Conservation (phyloP, 2,329 filamentous ascomycete species). For the Talaromyces sp. region DNA sequence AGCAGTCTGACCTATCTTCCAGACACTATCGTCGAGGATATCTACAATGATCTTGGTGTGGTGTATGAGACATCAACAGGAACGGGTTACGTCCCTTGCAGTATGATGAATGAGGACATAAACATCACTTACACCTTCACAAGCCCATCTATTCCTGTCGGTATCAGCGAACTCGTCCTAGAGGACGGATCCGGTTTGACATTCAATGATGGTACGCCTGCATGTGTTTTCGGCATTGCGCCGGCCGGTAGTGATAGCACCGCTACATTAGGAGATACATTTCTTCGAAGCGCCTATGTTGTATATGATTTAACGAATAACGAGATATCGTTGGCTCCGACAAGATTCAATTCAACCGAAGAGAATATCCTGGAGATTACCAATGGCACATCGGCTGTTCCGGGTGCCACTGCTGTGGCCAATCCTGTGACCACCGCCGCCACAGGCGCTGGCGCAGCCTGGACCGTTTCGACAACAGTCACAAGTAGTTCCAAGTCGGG, state of each 20-base stretch:
- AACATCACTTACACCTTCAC: conserved; percentile 58
- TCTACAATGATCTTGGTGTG: conserved; percentile 59
- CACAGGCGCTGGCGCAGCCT: conserved; percentile 2
- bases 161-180: conserved; percentile 55
- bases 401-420: conserved; percentile 50
- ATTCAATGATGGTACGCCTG: conserved; percentile 33
- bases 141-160: conserved; percentile 52
- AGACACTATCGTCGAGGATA: conserved; percentile 34
- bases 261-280: conserved; percentile 58
- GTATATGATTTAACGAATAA: conserved; percentile 60
- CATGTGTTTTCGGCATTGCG: conserved; percentile 50
- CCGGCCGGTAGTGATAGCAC: conserved; percentile 44
- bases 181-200: conserved; percentile 38
- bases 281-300: conserved; percentile 60
- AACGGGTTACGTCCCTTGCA: conserved; percentile 53
- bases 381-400: conserved; percentile 47
- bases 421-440: conserved; percentile 50
- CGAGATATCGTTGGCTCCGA: conserved; percentile 59
- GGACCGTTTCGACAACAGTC: neutral
- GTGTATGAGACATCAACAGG: conserved; percentile 55
- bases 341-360: conserved; percentile 55
- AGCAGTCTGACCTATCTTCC: conserved; percentile 40
- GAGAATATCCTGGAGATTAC: conserved; percentile 53
- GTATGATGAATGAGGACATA: conserved; percentile 45
- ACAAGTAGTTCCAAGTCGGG: conserved; percentile 3